Conservation (phyloP, 2,329 filamentous ascomycete genomes). For the Sporothrix variecibatus region DNA sequence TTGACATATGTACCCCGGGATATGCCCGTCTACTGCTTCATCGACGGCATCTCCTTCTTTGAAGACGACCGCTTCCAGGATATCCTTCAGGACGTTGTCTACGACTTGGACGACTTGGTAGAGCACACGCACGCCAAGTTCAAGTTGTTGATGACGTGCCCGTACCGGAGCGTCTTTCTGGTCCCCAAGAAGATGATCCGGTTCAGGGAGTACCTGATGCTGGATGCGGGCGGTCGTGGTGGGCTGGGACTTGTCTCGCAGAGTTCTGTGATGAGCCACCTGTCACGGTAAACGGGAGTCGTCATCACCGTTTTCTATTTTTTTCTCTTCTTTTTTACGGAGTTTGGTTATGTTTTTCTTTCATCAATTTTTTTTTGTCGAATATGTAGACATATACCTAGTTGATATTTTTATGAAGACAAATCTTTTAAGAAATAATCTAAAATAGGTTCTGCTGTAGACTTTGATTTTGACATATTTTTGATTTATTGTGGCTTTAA, state of each 20-base stretch:
- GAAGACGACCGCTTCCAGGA: neutral
- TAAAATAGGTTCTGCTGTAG: too few relatives aligned
- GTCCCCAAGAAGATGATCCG: neutral
- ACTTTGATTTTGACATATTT: too few relatives aligned
- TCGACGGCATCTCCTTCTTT: slow-evolving; percentile 16
- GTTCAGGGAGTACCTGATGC: neutral
- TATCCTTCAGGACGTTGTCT: neutral
- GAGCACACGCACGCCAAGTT: neutral
- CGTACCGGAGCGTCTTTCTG: slow-evolving; percentile 8
- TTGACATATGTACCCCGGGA: neutral
- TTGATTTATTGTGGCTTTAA: too few relatives aligned
- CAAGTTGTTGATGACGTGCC: slow-evolving; percentile 18
- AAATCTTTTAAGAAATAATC: neutral
- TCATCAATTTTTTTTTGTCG: neutral
- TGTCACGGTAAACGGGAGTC: neutral
- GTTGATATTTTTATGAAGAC: too few relatives aligned
- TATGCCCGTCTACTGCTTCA: slow-evolving; percentile 4
- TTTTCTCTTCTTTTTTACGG: neutral
- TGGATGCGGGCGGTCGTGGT: neutral
- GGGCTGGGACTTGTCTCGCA: neutral
- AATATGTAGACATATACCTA: neutral
- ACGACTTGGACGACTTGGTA: neutral
- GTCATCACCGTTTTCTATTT: neutral
- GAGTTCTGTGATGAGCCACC: neutral
- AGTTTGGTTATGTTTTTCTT: neutral